A percentile compares a stretch with the other conserved stretches of the same genome.
Conservation (phyloP, 164 flowering plant genomes). For the Macadamia integrifolia region DNA sequence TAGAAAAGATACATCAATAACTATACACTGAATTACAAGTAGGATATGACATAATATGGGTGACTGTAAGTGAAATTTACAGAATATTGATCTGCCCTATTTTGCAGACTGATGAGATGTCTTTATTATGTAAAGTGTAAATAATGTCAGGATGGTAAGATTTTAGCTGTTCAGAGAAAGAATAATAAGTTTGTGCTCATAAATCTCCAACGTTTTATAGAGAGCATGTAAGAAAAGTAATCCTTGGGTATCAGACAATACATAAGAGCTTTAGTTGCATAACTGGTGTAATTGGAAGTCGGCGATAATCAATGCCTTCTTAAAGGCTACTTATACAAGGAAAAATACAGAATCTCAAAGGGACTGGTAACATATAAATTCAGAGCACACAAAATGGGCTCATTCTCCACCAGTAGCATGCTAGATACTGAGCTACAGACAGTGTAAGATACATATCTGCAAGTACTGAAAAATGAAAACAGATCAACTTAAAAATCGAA, state of each 20-base stretch:
- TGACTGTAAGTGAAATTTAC: no score
- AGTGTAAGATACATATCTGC: no score
- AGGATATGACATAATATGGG: no score
- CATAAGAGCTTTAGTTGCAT: neutral
- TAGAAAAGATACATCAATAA: slow-evolving; percentile 1
- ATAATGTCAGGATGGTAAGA: no score
- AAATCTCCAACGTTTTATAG: neutral
- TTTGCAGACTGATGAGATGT: no score
- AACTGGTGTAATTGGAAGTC: neutral
- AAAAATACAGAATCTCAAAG: neutral
- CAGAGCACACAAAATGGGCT: neutral
- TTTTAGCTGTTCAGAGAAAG: no score
- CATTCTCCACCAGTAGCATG: neutral
- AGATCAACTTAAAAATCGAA: no score
- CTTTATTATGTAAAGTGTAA: no score
- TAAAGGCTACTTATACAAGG: neutral
- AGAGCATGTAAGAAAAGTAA: neutral
- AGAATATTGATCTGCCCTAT: no score
- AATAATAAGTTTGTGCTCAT: neutral
- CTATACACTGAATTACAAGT: neutral
- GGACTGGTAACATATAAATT: neutral
- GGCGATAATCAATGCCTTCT: no score
- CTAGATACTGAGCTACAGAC: no score
- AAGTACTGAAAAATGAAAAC: no score
- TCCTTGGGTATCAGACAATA: neutral